Evolutionary conservation across 176 grass and related monocot genomes (phyloP), one percentile per base, ranked within the genome.

Genomic region (Eragrostis nindensis): DNA sequence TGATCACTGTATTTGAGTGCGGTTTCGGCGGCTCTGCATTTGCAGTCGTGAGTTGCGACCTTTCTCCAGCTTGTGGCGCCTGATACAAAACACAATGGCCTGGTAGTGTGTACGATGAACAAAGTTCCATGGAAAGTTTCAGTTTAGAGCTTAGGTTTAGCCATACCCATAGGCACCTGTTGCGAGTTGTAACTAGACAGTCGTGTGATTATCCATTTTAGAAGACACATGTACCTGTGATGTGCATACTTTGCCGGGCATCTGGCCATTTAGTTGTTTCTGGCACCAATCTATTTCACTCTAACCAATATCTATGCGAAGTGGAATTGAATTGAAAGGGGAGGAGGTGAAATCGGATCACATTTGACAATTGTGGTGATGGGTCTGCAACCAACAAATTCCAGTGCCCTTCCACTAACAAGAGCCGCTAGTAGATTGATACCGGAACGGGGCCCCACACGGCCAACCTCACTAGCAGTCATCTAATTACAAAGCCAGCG

Each of bases 401-500:
- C 45, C 61, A 64, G 75, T 54, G 70, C 30, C 8, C 57, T 29
- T 65, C 55, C 85, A 77, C 79, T 53, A 11, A 62, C 27, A 17
- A 11, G 5, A 12, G 26, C 18, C 10, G 2, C 15, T 21, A 3
- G 50, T 84, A 76, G 70, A 8, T n/a, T 14, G 12, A 47, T 26
- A 50, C 74, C 87, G 6, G 49, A 86, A 73, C 42, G 16, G 1
- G 72, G 68, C 25, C 77, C 83, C 78, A 86, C 67, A 17, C 59
- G 40, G 76, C 76, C 87, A 80, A 80, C 81, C 87, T 70, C 87
- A 84, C 81, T 63, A 56, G 9, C 66, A 15, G 5, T 30, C 14
- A 38, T n/a, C 55, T 30, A 63, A n/a, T 70, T 79, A 84, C 86
- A 83, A 88, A 74, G 26, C 77, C 65, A 73, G 55, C 67, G 42